Conservation (phyloP, 192 early-diverging fungal genomes). For the Chytriomyces hyalinus region DNA sequence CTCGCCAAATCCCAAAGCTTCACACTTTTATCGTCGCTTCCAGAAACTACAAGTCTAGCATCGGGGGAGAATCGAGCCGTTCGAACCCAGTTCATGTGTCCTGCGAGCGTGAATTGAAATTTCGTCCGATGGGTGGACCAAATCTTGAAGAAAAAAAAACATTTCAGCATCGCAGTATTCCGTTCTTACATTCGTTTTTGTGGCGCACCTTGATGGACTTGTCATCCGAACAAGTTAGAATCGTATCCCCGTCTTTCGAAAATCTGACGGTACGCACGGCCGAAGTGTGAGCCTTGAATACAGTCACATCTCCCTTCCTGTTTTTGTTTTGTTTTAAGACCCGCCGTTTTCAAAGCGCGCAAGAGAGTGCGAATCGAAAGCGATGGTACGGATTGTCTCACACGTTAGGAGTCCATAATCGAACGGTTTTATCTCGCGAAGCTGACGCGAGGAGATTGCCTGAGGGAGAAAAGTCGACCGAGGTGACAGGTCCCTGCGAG, state of each 20-base stretch:
- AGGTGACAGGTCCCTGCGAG: constrained; percentile 55
- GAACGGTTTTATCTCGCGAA: constrained; percentile 59
- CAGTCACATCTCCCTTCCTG: constrained; percentile 66
- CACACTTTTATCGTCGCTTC: constrained; percentile 66
- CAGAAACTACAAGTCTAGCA: constrained; percentile 55
- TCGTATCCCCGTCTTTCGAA: constrained; percentile 51
- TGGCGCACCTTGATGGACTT: constrained; percentile 60
- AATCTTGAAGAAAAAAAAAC: constrained; percentile 17
- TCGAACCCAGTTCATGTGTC: constrained; percentile 68
- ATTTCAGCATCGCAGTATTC: background rate
- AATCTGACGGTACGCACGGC: constrained; percentile 62
- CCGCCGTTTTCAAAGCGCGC: too few relatives aligned
- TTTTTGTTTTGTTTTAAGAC: background rate
- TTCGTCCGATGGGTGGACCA: constrained; percentile 64
- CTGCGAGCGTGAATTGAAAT: constrained; percentile 62
- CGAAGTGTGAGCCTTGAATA: constrained; percentile 67
- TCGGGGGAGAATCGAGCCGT: constrained; percentile 60
- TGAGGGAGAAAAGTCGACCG: constrained; percentile 58
- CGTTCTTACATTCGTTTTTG: too few relatives aligned
- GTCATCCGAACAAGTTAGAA: constrained; percentile 64
- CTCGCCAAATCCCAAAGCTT: constrained; percentile 61
- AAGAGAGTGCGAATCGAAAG: background rate
- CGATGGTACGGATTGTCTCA: constrained; percentile 19
- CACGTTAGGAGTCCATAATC: constrained; percentile 69
- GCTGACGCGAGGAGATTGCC: constrained; percentile 61